phyloP scores from a whole-genome alignment of 495 filamentous ascomycete species.

The Podospora conica region DNA sequence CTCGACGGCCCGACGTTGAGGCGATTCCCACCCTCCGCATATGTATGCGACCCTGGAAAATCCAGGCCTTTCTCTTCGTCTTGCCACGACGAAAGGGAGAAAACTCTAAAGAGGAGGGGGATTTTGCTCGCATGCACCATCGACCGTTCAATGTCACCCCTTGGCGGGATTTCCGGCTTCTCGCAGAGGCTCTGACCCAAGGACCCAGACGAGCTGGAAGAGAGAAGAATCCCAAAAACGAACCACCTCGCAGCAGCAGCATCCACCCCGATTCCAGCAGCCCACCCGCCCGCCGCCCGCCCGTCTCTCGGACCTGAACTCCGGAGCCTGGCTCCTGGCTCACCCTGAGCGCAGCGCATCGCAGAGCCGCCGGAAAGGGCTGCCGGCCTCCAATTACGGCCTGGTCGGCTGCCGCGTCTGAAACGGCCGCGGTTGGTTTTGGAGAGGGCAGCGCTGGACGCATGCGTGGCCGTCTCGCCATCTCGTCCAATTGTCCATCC shows the following conservation, averaged over 20 bases:
- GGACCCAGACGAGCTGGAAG: background rate
- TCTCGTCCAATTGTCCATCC: background rate
- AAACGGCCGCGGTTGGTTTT: background rate
- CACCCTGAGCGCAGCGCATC: background rate
- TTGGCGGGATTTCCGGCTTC: background rate
- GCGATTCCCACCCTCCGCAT: slow-evolving; percentile 7
- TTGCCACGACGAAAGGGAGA: background rate
- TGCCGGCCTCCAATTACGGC: slow-evolving; percentile 4
- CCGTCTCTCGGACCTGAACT: background rate
- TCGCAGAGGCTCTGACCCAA: background rate
- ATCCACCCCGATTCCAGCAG: background rate
- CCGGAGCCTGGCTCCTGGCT: background rate
- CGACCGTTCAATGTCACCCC: background rate
- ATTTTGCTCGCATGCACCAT: background rate
- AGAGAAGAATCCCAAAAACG: background rate
- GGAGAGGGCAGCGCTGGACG: background rate
- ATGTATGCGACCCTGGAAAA: background rate
- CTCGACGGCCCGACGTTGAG: background rate
- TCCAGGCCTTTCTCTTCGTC: background rate
- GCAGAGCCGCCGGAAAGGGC: background rate
- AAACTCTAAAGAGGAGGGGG: background rate
- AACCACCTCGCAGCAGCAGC: background rate
- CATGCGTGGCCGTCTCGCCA: background rate
- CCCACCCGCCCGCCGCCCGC: background rate
- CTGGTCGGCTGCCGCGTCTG: slow-evolving; percentile 3